Evolutionary conservation across 2,329 filamentous ascomycete species (phyloP), one percentile per base, ranked within the genome.

Genomic region (Xylariaceae sp.): DNA sequence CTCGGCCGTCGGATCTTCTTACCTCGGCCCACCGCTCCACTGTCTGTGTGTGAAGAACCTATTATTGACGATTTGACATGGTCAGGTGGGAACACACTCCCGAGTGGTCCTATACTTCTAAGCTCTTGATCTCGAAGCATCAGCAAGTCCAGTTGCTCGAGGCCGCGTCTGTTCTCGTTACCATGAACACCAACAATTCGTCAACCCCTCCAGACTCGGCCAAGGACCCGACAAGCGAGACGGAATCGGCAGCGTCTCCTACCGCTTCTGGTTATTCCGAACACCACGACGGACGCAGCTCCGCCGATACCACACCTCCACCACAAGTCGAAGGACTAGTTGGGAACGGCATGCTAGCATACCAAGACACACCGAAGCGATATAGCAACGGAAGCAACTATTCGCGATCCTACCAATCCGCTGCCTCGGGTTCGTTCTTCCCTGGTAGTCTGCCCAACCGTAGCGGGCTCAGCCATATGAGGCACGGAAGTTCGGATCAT

Each of bases 21-120:
- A n/a, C n/a, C n/a, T n/a, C n/a, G n/a, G n/a, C n/a, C n/a, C n/a
- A n/a, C n/a, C n/a, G n/a, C 45, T 52, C 52, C 44, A 55, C 44
- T 58, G 47, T 52, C 52, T 61, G 44, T 57, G 49, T 54, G 50
- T 60, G 63, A 61, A 59, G n/a, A n/a, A n/a, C 51, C 48, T 51
- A 62, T 50, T 61, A 59, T 63, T 63, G 61, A 64, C 59, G 60
- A 55, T 56, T 63, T 62, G 57, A 68, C n/a, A n/a, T 63, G 64
- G 67, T 64, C 81, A 98, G 92, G 79, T 98, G 93, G 93, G 93
- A 98, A 74, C 93, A 98, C 71, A 95, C 94, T 67, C 92, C 93
- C 57, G 89, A 95, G 73, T 98, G 93, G 93, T 88, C 91, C 42
- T 85, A 86, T 66, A 98, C 93, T 45, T 97, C 93, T 59, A 97